Conservation (phyloP, 192 early-diverging fungal species). For the Coemansia sp. region DNA sequence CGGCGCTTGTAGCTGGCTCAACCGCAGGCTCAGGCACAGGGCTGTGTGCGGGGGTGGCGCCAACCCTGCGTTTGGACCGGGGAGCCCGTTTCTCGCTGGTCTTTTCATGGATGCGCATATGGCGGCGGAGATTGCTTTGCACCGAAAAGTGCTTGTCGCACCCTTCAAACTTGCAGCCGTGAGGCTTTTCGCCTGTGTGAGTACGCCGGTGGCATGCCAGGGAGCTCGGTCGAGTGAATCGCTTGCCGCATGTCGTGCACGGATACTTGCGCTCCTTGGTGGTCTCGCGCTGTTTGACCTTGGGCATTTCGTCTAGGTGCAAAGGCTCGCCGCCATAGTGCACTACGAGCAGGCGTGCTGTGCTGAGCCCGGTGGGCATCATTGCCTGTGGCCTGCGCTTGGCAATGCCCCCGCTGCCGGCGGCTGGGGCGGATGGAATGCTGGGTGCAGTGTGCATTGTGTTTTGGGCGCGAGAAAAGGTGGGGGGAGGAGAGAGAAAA, state of each 20-base stretch:
- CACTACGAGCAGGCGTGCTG: neutral
- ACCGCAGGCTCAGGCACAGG: neutral
- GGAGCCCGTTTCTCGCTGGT: neutral
- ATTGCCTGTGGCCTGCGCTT: slow-evolving; percentile 1
- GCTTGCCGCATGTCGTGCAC: slow-evolving; percentile 38
- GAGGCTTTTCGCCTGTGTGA: slow-evolving; percentile 54
- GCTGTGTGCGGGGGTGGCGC: neutral
- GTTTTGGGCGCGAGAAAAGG: no score
- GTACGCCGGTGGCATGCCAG: slow-evolving; percentile 49
- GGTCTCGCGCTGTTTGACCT: slow-evolving; percentile 10
- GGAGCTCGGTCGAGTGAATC: slow-evolving; percentile 44
- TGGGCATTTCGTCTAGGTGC: neutral
- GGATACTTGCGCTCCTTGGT: slow-evolving; percentile 48
- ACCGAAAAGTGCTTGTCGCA: slow-evolving; percentile 52
- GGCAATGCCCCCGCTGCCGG: slow-evolving; percentile 7
- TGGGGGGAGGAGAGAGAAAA: neutral
- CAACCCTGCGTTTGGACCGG: neutral
- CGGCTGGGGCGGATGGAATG: neutral
- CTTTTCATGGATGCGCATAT: slow-evolving; percentile 46
- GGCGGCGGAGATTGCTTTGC: slow-evolving; percentile 48
- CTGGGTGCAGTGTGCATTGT: slow-evolving; percentile 3
- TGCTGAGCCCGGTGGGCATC: neutral
- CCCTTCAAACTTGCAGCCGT: slow-evolving; percentile 35
- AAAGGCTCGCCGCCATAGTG: neutral
- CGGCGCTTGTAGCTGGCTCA: neutral